A percentile compares a stretch with the other conserved stretches of the same genome.
These are phyloP conservation scores for Thraustochytrium striatum DNA, from an alignment of 352 stramenopile species.

Conservation along the genomic window DNA sequence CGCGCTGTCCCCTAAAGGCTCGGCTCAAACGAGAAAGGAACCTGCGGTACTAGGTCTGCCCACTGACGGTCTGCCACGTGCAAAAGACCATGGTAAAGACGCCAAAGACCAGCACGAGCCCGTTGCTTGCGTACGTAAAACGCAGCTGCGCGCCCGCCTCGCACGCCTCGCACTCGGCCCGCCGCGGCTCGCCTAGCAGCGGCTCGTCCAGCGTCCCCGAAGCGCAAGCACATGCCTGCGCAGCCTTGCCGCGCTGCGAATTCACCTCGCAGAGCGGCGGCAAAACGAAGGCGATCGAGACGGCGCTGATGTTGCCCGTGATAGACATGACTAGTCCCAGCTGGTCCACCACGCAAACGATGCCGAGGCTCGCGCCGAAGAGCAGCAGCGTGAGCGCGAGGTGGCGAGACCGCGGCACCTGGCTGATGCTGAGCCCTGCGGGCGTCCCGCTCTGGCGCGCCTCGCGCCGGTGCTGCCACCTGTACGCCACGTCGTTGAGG, in stretches of 20 bases:
- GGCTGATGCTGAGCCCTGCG: slow-evolving; percentile 17
- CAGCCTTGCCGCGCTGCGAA: no score
- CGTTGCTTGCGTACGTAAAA: not conserved
- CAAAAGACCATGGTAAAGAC: slow-evolving; percentile 43
- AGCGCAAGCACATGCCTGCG: no score
- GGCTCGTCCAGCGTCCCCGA: no score
- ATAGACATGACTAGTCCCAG: slow-evolving; percentile 33
- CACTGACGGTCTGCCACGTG: slow-evolving; percentile 37
- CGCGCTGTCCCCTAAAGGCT: no score
- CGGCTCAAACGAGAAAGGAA: no score
- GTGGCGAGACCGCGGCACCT: not conserved
- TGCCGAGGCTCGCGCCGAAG: slow-evolving; percentile 12
- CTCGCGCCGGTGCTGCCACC: slow-evolving; percentile 13
- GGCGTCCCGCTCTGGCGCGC: slow-evolving; percentile 8
- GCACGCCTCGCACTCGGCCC: no score
- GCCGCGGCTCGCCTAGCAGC: no score
- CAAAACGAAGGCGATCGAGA: slow-evolving; percentile 36
- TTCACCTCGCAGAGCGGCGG: slow-evolving; percentile 23
- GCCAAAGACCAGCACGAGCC: slow-evolving; percentile 9
- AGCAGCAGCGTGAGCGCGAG: slow-evolving; percentile 6
- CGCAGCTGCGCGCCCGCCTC: no score
- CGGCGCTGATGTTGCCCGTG: slow-evolving; percentile 24
- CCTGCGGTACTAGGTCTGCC: no score
- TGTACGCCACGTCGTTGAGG: slow-evolving; percentile 36
- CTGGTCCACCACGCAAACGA: slow-evolving; percentile 4